These are phyloP conservation scores for Poteriospumella lacustris DNA, from an alignment of 108 stramenopile species.

Conservation along the genomic window DNA sequence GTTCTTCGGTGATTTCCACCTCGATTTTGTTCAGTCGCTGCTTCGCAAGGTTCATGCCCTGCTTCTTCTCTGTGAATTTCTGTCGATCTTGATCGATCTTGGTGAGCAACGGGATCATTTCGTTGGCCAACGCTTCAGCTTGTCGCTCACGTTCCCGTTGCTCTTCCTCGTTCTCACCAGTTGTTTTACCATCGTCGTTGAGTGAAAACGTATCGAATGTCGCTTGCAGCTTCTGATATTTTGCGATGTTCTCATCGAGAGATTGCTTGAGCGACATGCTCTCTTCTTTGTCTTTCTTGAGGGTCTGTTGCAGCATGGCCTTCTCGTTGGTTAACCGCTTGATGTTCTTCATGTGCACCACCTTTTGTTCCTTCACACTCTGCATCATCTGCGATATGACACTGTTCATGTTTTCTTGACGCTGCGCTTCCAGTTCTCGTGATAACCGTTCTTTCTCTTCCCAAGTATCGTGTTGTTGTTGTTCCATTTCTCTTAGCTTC, in stretches of 20 bases:
- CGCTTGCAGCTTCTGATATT: constrained; percentile 40
- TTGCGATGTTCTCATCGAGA: constrained; percentile 43
- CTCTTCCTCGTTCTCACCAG: constrained; percentile 9
- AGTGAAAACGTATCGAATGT: neutral
- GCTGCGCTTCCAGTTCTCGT: constrained; percentile 50
- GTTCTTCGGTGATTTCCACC: constrained; percentile 47
- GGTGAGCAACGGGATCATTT: constrained; percentile 28
- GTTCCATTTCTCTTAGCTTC: constrained; percentile 37
- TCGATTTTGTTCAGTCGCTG: constrained; percentile 37
- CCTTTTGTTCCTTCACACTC: constrained; percentile 49
- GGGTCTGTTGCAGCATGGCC: constrained; percentile 35
- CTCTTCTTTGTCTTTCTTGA: constrained; percentile 36
- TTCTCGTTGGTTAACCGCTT: constrained; percentile 45
- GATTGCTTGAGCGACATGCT: constrained; percentile 41
- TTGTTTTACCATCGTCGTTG: neutral
- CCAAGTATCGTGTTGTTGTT: constrained; percentile 48
- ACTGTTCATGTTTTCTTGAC: constrained; percentile 51
- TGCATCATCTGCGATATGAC: constrained; percentile 42
- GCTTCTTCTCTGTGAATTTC: constrained; percentile 13
- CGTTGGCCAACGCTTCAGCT: constrained; percentile 6
- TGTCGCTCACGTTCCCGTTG: constrained; percentile 39
- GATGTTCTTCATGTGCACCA: constrained; percentile 52
- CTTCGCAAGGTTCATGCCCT: constrained; percentile 27
- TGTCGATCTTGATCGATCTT: constrained; percentile 22
- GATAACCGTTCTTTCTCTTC: constrained; percentile 52